Base-by-base conservation (phyloP, 2,329 filamentous ascomycete genomes). In the Eutypa lata region DNA sequence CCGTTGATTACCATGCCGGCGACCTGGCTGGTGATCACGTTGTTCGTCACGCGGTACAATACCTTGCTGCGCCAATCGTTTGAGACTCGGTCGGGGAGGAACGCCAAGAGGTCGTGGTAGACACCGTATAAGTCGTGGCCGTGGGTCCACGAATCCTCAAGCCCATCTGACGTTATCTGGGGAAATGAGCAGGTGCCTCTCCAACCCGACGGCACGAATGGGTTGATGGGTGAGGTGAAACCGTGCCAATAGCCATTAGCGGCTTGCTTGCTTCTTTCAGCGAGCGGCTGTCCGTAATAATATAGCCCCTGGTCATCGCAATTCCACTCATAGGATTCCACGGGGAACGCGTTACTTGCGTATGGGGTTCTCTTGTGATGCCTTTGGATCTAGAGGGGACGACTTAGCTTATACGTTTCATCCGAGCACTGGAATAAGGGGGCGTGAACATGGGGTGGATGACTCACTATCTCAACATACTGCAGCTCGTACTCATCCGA, bases 291-390 rank as follows among this genome's bases (percentile, higher is more conserved):
- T 11, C 83, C 86, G 58, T 87, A 90, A 68, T 85, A 86, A 70
- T 84, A 91, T 2, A 92, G 76, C 0, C 79, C 85, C 60, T 86
- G 77, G 57, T 91, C 84, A 52, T 83, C 74, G 67, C 90, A 94
- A 64, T 87, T 71, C 90, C 89, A 94, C 18, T 74, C 72, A 64
- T 90, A 89, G 0, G 82, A 73, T 66, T 94, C 90, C 1, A 81
- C 73, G 0, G 89, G 89, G 61, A 94, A 93, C 0, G 84, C 83
- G 65, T 94, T 95, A 50, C 80, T 77, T 2, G 87, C 82, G 66
- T 94, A 94, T 0, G 89, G 89, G 0, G 89, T 94, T 21, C 90
- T 82, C 67, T 94, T 94, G 70, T 94, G 90, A 66, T 94, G 90
- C 49, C 90, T 82, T 64, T 94, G 90, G 48, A 92, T 88, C 78